Conservation (phyloP, 768 basidiomycete genomes). For the Pleurotus tuber-regium region DNA sequence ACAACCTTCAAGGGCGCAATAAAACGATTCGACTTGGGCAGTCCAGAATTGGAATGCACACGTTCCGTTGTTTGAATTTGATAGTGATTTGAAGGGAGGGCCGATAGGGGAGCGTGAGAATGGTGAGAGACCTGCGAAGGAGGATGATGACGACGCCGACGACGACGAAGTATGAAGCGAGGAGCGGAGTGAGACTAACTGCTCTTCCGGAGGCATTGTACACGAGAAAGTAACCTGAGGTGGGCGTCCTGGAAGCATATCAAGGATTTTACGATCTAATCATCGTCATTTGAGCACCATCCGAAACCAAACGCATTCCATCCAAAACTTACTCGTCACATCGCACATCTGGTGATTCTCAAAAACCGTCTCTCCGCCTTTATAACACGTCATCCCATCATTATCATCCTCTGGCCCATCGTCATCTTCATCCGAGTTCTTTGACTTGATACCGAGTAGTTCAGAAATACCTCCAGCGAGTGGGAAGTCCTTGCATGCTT, state of each 20-base stretch:
- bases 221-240: constrained; percentile 98
- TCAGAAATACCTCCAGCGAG: constrained; percentile 41
- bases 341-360: constrained; percentile 98
- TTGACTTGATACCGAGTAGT: constrained; percentile 11
- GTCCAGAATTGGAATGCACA: constrained; percentile 99
- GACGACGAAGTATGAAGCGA: neutral
- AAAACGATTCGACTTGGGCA: constrained; percentile 91
- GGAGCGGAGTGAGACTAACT: neutral
- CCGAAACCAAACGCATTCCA: neutral
- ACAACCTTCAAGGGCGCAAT: constrained; percentile 83
- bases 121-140: too few relatives aligned
- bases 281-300: neutral
- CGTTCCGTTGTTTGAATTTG: constrained; percentile 50
- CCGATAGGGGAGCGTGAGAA: too few relatives aligned
- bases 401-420: constrained; percentile 27
- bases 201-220: constrained; percentile 11
- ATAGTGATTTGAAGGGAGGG: too few relatives aligned
- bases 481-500: constrained; percentile 79
- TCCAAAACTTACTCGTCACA: constrained; percentile 78
- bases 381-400: constrained; percentile 90
- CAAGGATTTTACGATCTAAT: constrained; percentile 90
- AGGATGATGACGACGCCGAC: too few relatives aligned
- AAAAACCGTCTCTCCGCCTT: constrained; percentile 89
- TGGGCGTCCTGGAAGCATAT: constrained; percentile 83
- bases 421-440: constrained; percentile 34